Percentiles rank a stretch among this genome's conserved stretches.
Evolutionary conservation across 2,329 filamentous ascomycete genomes (phyloP).

Genomic region (Cladosporium sp.): DNA sequence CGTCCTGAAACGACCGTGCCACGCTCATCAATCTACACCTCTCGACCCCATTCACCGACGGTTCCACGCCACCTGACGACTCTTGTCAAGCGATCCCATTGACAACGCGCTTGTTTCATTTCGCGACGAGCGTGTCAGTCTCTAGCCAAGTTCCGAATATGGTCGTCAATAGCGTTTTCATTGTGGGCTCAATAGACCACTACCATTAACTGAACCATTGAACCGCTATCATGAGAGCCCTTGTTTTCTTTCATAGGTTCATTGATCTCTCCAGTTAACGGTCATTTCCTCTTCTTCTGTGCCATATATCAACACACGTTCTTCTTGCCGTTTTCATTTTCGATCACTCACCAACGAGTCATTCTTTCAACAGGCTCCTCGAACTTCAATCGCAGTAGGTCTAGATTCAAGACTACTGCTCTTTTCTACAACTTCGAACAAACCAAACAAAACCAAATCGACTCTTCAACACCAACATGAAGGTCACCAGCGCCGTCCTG

Average conservation of each 20-base stretch:
- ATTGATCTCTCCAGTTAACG: too few relatives aligned
- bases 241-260: too few relatives aligned
- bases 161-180: not conserved
- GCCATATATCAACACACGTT: constrained; percentile 10
- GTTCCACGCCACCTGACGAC: too few relatives aligned
- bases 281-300: not conserved
- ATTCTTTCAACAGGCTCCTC: constrained; percentile 12
- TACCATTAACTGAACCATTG: not conserved
- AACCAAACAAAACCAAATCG: constrained; percentile 7
- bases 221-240: too few relatives aligned
- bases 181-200: not conserved
- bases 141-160: not conserved
- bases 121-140: not conserved
- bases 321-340: constrained; percentile 6
- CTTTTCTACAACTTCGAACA: not conserved
- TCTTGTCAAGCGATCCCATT: not conserved
- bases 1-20: too few relatives aligned
- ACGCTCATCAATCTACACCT: too few relatives aligned
- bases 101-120: not conserved
- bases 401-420: constrained; percentile 6
- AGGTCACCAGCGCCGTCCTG: constrained; percentile 17
- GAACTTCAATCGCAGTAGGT: not conserved
- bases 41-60: too few relatives aligned
- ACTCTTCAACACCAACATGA: constrained; percentile 22
- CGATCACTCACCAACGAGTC: constrained; percentile 14